phyloP scores from a whole-genome alignment of 495 filamentous ascomycete genomes.

The Terfezia claveryi region DNA sequence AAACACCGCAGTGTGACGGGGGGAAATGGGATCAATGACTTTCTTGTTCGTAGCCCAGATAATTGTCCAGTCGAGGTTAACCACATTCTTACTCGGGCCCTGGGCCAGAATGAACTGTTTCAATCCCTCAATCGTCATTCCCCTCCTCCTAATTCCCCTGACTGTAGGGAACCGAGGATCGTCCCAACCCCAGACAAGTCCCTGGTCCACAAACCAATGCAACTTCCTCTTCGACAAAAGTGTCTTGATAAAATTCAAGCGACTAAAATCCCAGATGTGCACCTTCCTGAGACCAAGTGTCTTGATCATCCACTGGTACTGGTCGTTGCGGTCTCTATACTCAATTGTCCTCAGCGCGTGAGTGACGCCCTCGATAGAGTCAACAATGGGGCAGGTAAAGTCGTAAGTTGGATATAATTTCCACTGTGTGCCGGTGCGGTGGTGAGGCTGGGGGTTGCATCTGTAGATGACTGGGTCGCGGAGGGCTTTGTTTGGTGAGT shows the following conservation, averaged over 20 bases:
- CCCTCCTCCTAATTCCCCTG: conserved; percentile 66
- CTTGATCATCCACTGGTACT: conserved; percentile 92
- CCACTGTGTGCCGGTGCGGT: conserved; percentile 74
- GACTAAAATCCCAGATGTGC: conserved; percentile 92
- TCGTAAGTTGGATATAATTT: conserved; percentile 96
- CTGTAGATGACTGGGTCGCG: conserved; percentile 90
- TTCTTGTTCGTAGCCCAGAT: conserved; percentile 96
- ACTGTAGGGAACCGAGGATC: conserved; percentile 91
- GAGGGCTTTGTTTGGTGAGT: conserved; percentile 67
- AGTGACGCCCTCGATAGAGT: conserved; percentile 77
- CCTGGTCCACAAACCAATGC: conserved; percentile 72
- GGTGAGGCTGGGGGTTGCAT: conserved; percentile 59
- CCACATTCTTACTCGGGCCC: conserved; percentile 70
- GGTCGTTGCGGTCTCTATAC: conserved; percentile 90
- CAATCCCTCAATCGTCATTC: conserved; percentile 73
- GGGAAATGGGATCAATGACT: conserved; percentile 71
- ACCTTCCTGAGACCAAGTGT: conserved; percentile 67
- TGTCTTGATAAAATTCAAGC: conserved; percentile 87
- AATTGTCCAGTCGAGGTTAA: conserved; percentile 71
- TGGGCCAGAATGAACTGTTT: conserved; percentile 86
- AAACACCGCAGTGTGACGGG: conserved; percentile 61
- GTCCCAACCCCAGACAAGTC: conserved; percentile 80
- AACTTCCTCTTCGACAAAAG: conserved; percentile 88
- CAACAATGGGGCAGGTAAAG: conserved; percentile 79
- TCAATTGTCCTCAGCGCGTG: conserved; percentile 90